Percentiles rank a stretch among this genome's conserved stretches.
phyloP scores from a whole-genome alignment of 495 filamentous ascomycete genomes.

The Xylaria sp. region DNA sequence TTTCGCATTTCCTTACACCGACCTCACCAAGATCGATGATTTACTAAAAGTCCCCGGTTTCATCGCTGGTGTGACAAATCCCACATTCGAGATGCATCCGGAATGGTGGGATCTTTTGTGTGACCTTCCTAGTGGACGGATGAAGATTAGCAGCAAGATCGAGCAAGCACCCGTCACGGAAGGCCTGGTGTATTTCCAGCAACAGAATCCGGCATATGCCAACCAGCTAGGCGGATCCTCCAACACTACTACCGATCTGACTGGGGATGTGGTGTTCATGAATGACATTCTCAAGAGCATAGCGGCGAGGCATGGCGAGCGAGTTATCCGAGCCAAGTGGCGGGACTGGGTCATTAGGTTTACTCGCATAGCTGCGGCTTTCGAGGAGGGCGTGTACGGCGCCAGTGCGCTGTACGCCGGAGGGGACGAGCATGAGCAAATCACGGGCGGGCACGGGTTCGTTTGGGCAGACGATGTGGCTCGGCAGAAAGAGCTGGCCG shows the following conservation, averaged over 20 bases:
- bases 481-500: conserved; percentile 84
- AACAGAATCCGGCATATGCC: conserved; percentile 69
- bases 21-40: conserved; percentile 97
- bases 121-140: conserved; percentile 87
- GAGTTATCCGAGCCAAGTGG: conserved; percentile 88
- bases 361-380: conserved; percentile 87
- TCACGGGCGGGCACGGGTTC: conserved; percentile 81
- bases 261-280: conserved; percentile 91
- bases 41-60: conserved; percentile 95
- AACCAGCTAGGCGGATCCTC: conserved; percentile 54
- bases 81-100: conserved; percentile 89
- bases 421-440: conserved; percentile 71
- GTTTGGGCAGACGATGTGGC: conserved; percentile 86
- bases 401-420: conserved; percentile 90
- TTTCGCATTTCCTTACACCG: conserved; percentile 98
- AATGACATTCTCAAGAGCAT: conserved; percentile 82
- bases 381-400: conserved; percentile 94
- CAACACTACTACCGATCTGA: conserved; percentile 65
- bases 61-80: conserved; percentile 97
- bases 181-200: conserved; percentile 83
- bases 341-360: conserved; percentile 89
- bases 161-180: conserved; percentile 80
- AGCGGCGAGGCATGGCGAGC: conserved; percentile 83
- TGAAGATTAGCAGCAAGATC: conserved; percentile 89
- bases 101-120: conserved; percentile 99